Evolutionary conservation across 2,329 filamentous ascomycete species (phyloP).

Genomic region (Pestalotiopsis sp.): DNA sequence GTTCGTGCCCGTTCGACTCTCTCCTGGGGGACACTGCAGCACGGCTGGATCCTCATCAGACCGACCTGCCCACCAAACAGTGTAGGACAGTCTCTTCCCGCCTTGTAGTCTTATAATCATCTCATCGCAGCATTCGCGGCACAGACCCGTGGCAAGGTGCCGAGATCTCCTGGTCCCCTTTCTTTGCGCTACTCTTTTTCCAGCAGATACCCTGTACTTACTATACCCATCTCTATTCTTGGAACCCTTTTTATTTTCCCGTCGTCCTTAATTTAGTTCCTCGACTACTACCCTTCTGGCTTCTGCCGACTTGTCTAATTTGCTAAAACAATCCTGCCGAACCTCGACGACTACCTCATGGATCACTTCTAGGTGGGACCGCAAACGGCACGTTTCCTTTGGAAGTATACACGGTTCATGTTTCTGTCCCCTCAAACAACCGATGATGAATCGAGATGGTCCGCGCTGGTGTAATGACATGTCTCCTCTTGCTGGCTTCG

Average conservation of each 20-base stretch:
- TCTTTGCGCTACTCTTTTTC: background rate
- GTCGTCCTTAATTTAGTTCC: too few species aligned
- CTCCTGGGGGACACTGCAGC: too few species aligned
- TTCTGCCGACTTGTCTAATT: background rate
- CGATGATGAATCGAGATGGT: conserved; percentile 11
- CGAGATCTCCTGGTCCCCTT: background rate
- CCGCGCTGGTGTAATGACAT: background rate
- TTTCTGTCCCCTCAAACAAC: background rate
- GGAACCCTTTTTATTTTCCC: background rate
- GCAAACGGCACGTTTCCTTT: background rate
- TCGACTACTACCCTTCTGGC: background rate
- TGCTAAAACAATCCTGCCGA: background rate
- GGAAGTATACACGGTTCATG: background rate
- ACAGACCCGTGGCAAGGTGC: background rate
- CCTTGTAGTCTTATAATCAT: background rate
- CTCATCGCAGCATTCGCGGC: background rate
- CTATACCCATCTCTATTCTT: background rate
- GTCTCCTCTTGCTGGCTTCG: conserved; percentile 1
- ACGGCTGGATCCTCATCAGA: too few species aligned
- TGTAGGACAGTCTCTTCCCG: background rate
- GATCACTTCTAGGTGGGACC: background rate
- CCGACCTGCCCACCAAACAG: background rate
- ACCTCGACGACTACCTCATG: background rate
- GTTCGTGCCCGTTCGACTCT: background rate
- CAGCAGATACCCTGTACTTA: background rate